Percentiles rank a stretch among this genome's conserved stretches.
These are phyloP conservation scores for Thraustochytrium striatum DNA, from an alignment of 352 stramenopile species.

Conservation along the genomic window DNA sequence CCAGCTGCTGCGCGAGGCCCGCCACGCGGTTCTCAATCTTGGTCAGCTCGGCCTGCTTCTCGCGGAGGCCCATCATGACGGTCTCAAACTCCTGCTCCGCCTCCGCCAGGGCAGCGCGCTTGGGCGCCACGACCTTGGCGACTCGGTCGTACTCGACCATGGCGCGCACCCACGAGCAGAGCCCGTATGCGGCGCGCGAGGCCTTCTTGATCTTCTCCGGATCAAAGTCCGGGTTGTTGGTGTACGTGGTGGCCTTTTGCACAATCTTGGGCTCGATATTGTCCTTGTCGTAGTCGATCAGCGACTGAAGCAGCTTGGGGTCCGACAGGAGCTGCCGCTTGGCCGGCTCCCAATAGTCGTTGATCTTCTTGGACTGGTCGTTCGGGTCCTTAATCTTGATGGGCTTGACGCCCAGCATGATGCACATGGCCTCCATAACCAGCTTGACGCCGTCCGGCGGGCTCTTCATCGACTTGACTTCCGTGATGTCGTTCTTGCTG, in stretches of 20 bases:
- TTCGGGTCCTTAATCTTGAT: slow-evolving; percentile 86
- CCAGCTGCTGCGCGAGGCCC: slow-evolving; percentile 76
- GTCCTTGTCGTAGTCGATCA: slow-evolving; percentile 92
- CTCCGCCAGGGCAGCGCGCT: slow-evolving; percentile 57
- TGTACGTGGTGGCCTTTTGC: slow-evolving; percentile 76
- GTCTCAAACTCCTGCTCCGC: slow-evolving; percentile 34
- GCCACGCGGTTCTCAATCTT: slow-evolving; percentile 82
- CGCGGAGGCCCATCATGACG: slow-evolving; percentile 51
- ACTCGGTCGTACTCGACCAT: slow-evolving; percentile 94
- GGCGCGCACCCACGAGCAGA: slow-evolving; percentile 89
- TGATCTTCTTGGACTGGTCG: slow-evolving; percentile 82
- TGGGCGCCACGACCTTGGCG: slow-evolving; percentile 85
- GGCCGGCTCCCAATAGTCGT: slow-evolving; percentile 88
- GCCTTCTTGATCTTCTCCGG: slow-evolving; percentile 89
- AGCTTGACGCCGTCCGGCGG: slow-evolving; percentile 86
- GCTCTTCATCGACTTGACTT: slow-evolving; percentile 94
- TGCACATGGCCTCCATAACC: slow-evolving; percentile 88
- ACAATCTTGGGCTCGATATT: slow-evolving; percentile 82
- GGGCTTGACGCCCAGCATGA: slow-evolving; percentile 88
- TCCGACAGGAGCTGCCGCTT: slow-evolving; percentile 85
- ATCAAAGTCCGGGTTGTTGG: slow-evolving; percentile 81
- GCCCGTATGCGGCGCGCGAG: slow-evolving; percentile 79
- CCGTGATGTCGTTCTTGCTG: slow-evolving; percentile 84
- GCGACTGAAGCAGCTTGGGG: slow-evolving; percentile 80
- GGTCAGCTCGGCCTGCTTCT: slow-evolving; percentile 63